phyloP scores from a whole-genome alignment of 2,329 filamentous ascomycete species.

The Aureobasidium namibiae region DNA sequence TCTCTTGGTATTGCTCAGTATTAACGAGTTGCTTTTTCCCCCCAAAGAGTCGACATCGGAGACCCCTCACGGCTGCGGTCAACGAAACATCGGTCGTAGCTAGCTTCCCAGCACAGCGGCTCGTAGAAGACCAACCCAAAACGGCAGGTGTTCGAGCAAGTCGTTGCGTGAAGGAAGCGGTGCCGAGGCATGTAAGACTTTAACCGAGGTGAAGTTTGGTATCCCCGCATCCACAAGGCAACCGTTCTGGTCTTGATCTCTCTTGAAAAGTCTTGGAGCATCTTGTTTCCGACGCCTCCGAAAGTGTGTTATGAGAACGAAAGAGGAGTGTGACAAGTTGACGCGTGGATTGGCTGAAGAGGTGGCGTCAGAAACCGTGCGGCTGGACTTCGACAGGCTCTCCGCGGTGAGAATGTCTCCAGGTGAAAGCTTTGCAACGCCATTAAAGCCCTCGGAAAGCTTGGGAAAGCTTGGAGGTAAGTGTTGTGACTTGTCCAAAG shows the following conservation, averaged over 20 bases:
- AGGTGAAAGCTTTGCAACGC: background rate
- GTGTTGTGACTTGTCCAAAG: background rate
- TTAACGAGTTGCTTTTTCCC: background rate
- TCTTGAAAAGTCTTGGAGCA: background rate
- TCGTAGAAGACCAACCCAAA: background rate
- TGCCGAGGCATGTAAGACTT: background rate
- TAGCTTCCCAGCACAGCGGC: background rate
- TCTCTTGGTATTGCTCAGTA: background rate
- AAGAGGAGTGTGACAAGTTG: background rate
- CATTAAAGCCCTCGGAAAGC: background rate
- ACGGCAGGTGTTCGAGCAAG: background rate
- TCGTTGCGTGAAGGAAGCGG: background rate
- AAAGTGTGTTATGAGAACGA: background rate
- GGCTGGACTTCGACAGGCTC: background rate
- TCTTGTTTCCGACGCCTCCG: background rate
- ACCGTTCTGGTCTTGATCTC: background rate
- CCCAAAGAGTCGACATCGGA: background rate
- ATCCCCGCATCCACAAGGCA: background rate
- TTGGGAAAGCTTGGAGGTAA: constrained; percentile 1
- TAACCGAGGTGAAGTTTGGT: background rate
- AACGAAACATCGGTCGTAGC: background rate
- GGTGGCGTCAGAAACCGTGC: background rate
- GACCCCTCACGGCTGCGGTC: background rate
- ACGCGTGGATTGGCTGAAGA: background rate
- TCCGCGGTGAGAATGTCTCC: background rate